phyloP scores from a whole-genome alignment of 1,139 yeast species.

The Protomyces lactucae-debilis region DNA sequence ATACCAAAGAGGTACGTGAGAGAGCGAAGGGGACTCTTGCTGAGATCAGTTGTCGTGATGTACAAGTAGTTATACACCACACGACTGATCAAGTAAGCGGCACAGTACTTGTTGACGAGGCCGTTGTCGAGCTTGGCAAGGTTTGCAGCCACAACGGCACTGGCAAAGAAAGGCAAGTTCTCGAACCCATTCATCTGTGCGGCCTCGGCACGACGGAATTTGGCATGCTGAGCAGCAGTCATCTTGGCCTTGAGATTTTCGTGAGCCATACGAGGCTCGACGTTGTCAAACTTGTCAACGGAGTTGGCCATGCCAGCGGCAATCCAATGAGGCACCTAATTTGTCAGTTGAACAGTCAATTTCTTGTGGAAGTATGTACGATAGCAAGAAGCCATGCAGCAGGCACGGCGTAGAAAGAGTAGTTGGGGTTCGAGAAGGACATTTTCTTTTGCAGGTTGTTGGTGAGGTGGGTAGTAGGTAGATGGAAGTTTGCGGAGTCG shows the following conservation, averaged over 20 bases:
- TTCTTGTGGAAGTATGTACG: background rate
- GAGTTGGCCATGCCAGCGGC: conserved; percentile 16
- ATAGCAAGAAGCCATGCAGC: conserved; percentile 25
- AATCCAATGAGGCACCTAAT: conserved; percentile 9
- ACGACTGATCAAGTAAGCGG: conserved; percentile 11
- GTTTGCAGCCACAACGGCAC: conserved; percentile 18
- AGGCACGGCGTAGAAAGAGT: conserved; percentile 18
- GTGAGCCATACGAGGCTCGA: conserved; percentile 13
- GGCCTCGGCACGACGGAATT: conserved; percentile 20
- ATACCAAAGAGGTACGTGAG: conserved; percentile 14
- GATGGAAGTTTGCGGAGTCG: too few relatives aligned
- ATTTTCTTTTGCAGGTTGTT: background rate
- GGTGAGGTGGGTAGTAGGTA: too few relatives aligned
- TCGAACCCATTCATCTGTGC: conserved; percentile 24
- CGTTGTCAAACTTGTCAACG: conserved; percentile 9
- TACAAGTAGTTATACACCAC: conserved; percentile 18
- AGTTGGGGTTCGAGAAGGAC: conserved; percentile 4
- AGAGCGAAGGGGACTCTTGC: background rate
- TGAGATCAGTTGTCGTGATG: conserved; percentile 15
- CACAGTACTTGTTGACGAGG: conserved; percentile 1
- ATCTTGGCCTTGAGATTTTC: conserved; percentile 10
- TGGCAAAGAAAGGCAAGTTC: conserved; percentile 13
- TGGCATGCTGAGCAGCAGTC: conserved; percentile 8
- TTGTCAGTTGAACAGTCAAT: background rate
- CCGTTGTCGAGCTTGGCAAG: conserved; percentile 12